These are phyloP conservation scores for Litchi chinensis DNA, from an alignment of 345 rosid genomes.

Conservation along the genomic window DNA sequence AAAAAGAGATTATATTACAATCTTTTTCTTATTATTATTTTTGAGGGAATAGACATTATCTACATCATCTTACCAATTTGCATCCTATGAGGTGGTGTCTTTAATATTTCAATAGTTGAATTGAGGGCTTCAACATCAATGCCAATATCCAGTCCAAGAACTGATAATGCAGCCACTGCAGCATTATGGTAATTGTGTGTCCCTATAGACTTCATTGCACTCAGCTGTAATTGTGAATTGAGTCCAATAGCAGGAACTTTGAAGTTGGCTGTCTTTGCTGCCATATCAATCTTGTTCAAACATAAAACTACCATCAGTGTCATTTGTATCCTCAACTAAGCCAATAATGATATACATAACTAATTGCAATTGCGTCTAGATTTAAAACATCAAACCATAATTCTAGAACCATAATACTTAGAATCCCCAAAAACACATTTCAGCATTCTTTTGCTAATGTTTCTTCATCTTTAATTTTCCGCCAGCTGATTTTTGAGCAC, in stretches of 20 bases:
- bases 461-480: not conserved
- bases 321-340: not conserved
- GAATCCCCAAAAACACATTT: not conserved
- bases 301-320: conserved; percentile 7
- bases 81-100: conserved; percentile 37
- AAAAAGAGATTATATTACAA: not conserved
- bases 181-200: conserved; percentile 37
- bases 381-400: not conserved
- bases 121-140: conserved; percentile 25
- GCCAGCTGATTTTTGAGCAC: too few relatives aligned
- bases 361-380: not conserved
- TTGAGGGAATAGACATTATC: not conserved
- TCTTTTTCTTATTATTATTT: not conserved
- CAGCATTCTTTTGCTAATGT: not conserved
- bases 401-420: not conserved
- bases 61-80: conserved; percentile 30
- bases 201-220: conserved; percentile 30
- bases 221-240: conserved; percentile 28
- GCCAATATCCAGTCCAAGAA: conserved; percentile 36
- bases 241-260: conserved; percentile 33
- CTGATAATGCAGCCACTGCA: conserved; percentile 45
- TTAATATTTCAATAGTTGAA: conserved; percentile 30
- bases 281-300: conserved; percentile 33
- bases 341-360: not conserved
- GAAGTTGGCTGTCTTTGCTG: conserved; percentile 30